These are phyloP conservation scores for Pythium pyrilobum DNA, from an alignment of 352 stramenopile genomes.

Conservation along the genomic window DNA sequence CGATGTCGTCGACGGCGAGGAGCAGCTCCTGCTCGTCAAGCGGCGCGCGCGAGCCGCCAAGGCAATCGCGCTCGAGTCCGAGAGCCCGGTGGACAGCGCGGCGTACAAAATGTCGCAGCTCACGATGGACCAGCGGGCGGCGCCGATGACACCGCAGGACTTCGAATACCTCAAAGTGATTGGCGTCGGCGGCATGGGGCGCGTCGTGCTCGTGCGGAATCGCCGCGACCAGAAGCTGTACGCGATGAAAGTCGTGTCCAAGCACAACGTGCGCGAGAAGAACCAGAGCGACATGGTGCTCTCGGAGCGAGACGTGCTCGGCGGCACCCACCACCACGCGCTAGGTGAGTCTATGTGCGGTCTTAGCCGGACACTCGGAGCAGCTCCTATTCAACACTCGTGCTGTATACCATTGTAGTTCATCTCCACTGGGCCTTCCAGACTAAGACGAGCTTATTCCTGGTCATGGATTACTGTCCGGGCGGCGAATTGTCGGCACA, in stretches of 20 bases:
- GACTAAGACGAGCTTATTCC: slow-evolving; percentile 47
- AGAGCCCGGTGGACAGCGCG: not conserved
- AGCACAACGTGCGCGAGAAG: slow-evolving; percentile 44
- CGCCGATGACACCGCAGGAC: slow-evolving; percentile 38
- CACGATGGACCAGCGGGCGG: not conserved
- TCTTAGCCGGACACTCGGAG: not conserved
- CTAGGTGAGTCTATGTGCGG: slow-evolving; percentile 28
- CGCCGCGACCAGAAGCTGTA: slow-evolving; percentile 49
- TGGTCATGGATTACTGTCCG: slow-evolving; percentile 83
- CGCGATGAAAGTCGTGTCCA: slow-evolving; percentile 78
- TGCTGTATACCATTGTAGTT: slow-evolving; percentile 24
- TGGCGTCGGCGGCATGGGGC: slow-evolving; percentile 82
- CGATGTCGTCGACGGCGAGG: slow-evolving; percentile 37
- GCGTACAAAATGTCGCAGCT: not conserved
- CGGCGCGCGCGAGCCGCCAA: slow-evolving; percentile 44
- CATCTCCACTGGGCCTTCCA: slow-evolving; percentile 80
- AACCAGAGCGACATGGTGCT: slow-evolving; percentile 50
- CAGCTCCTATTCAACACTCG: no score
- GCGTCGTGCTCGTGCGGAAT: slow-evolving; percentile 73
- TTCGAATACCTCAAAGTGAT: slow-evolving; percentile 89
- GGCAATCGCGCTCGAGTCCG: slow-evolving; percentile 76
- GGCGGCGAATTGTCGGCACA: slow-evolving; percentile 64
- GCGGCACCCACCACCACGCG: slow-evolving; percentile 57
- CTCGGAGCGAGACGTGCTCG: slow-evolving; percentile 73
- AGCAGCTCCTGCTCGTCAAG: slow-evolving; percentile 58